A percentile compares a stretch with the other conserved stretches of the same genome.
Conservation (phyloP, 768 basidiomycete genomes). For the Phaffia australis region DNA sequence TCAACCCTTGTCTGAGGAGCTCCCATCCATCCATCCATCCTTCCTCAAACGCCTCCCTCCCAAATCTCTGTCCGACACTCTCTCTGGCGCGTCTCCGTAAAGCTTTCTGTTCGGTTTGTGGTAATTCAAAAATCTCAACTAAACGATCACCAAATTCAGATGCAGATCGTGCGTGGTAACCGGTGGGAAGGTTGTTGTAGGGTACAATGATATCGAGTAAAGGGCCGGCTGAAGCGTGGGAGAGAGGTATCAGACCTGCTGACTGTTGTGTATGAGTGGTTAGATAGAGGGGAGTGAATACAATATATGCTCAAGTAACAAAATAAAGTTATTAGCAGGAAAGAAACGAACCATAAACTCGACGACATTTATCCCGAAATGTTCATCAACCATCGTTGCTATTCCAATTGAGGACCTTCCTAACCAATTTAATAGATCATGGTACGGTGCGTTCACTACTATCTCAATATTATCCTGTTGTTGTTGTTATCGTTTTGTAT, state of each 20-base stretch:
- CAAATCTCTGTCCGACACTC: constrained; percentile 65
- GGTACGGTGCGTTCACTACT: constrained; percentile 69
- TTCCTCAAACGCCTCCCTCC: constrained; percentile 62
- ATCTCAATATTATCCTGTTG: constrained; percentile 60
- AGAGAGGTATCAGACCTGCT: constrained; percentile 81
- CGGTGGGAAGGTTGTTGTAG: constrained; percentile 45
- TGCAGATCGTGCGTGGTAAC: constrained; percentile 65
- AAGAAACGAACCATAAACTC: constrained; percentile 78
- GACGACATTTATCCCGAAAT: constrained; percentile 95
- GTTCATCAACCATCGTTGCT: constrained; percentile 96
- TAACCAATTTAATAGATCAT: constrained; percentile 58
- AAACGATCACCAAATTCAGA: constrained; percentile 58
- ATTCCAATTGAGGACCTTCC: constrained; percentile 69
- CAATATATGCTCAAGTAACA: constrained; percentile 63
- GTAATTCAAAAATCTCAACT: constrained; percentile 52
- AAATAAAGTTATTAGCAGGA: constrained; percentile 46
- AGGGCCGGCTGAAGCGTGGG: constrained; percentile 88
- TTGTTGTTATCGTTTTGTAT: no score
- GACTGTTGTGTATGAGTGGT: constrained; percentile 48
- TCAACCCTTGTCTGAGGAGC: constrained; percentile 23
- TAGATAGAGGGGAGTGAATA: constrained; percentile 44
- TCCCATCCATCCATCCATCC: constrained; percentile 43
- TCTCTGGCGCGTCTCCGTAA: constrained; percentile 59
- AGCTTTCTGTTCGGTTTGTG: constrained; percentile 47
- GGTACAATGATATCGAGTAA: constrained; percentile 83